Evolutionary conservation across 2,329 filamentous ascomycete genomes (phyloP).

Genomic region (Penicillium sp.): DNA sequence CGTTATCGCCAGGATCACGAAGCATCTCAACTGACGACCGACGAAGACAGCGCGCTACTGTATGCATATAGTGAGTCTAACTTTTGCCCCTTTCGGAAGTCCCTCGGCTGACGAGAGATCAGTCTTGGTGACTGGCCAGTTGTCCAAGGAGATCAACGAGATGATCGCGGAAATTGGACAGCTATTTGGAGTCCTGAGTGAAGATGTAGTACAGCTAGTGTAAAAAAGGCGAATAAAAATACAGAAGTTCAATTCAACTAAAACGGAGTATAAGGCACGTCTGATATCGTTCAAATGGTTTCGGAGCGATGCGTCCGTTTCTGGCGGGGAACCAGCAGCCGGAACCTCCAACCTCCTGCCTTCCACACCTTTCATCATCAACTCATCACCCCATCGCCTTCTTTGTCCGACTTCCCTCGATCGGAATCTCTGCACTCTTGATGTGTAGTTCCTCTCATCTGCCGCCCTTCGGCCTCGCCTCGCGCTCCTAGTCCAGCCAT

Average conservation of each 20-base stretch:
- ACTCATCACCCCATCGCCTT: slow-evolving; percentile 15
- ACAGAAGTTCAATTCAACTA: not conserved
- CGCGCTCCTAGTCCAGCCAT: slow-evolving; percentile 37
- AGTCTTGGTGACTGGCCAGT: slow-evolving; percentile 63
- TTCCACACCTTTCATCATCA: slow-evolving; percentile 27
- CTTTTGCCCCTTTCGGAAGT: not conserved
- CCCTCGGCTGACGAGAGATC: not conserved
- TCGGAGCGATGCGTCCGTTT: slow-evolving; percentile 20
- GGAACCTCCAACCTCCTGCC: slow-evolving; percentile 29
- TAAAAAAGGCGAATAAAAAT: slow-evolving; percentile 23
- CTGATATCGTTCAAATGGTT: slow-evolving; percentile 6
- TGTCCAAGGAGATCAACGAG: slow-evolving; percentile 55
- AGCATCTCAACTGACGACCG: slow-evolving; percentile 44
- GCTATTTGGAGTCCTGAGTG: slow-evolving; percentile 61
- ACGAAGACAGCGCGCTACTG: slow-evolving; percentile 78
- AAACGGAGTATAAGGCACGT: not conserved
- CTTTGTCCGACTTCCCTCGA: slow-evolving; percentile 1
- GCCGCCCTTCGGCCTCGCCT: slow-evolving; percentile 43
- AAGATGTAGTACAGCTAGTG: slow-evolving; percentile 59
- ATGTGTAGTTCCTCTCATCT: slow-evolving; percentile 34
- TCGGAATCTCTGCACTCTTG: slow-evolving; percentile 22
- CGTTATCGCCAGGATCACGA: slow-evolving; percentile 73
- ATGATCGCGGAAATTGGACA: slow-evolving; percentile 57
- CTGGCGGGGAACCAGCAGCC: slow-evolving; percentile 27
- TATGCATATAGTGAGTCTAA: slow-evolving; percentile 75